Evolutionary conservation across 1,284 basidiomycete species (phyloP).

Genomic region (Wallemia mellicola): DNA sequence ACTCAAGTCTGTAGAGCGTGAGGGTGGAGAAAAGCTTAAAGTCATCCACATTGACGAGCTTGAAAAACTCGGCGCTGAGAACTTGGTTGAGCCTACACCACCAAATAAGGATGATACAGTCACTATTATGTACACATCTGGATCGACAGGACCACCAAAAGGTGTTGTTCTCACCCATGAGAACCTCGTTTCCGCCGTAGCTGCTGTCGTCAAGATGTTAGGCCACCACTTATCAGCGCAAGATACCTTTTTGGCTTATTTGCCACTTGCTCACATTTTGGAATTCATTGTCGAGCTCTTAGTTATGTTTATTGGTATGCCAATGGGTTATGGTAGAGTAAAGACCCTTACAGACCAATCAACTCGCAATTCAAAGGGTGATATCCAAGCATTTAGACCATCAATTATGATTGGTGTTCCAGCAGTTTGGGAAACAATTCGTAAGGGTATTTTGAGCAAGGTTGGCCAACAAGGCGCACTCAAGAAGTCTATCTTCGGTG

Average conservation of each 20-base stretch:
- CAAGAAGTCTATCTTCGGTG: constrained; percentile 42
- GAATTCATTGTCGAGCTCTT: constrained; percentile 50
- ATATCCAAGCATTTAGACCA: constrained; percentile 53
- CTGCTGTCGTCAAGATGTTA: constrained; percentile 40
- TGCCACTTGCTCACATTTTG: constrained; percentile 73
- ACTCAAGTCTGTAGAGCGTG: constrained; percentile 20
- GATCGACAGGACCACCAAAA: constrained; percentile 76
- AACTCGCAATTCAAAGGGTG: constrained; percentile 66
- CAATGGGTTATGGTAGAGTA: constrained; percentile 62
- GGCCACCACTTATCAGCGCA: constrained; percentile 38
- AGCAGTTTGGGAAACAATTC: constrained; percentile 66
- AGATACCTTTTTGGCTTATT: constrained; percentile 61
- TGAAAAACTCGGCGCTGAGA: constrained; percentile 27
- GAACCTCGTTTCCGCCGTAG: constrained; percentile 57
- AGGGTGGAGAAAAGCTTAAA: constrained; percentile 17
- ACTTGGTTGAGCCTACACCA: constrained; percentile 23
- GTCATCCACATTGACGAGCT: constrained; percentile 40
- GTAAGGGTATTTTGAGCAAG: constrained; percentile 68
- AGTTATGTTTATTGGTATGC: constrained; percentile 35
- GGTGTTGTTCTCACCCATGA: constrained; percentile 67
- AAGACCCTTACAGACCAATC: constrained; percentile 86
- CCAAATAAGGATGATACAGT: constrained; percentile 38
- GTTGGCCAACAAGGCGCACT: constrained; percentile 30
- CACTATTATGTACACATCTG: constrained; percentile 91
- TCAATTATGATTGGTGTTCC: constrained; percentile 73